Evolutionary conservation across 1,284 basidiomycete genomes (phyloP).

Genomic region (Ceraceosorus bombacis): DNA sequence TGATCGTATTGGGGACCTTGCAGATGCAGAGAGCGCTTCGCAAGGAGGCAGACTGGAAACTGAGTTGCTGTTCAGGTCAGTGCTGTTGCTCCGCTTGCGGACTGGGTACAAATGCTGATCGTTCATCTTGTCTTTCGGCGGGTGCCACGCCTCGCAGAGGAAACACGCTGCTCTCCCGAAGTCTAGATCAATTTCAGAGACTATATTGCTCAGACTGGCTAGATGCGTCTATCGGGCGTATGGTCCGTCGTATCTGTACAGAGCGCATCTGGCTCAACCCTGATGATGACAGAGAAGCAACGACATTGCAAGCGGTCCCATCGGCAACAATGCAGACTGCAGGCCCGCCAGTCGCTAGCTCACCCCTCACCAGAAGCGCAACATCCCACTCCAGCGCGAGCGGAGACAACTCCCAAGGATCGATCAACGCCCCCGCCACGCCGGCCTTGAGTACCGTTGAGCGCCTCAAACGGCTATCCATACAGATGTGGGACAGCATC

Average conservation of each 20-base stretch:
- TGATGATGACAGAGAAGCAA: slow-evolving; percentile 4
- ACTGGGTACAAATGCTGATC: not conserved
- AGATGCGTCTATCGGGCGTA: slow-evolving; percentile 27
- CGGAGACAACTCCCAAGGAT: no score
- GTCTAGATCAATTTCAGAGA: slow-evolving; percentile 34
- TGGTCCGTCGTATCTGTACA: slow-evolving; percentile 30
- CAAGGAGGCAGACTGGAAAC: slow-evolving; percentile 25
- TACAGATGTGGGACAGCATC: slow-evolving; percentile 35
- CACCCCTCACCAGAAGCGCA: not conserved
- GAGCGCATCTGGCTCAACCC: slow-evolving; percentile 15
- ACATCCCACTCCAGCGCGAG: not conserved
- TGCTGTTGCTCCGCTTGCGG: not conserved
- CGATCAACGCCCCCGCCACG: no score
- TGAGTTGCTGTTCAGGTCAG: slow-evolving; percentile 31
- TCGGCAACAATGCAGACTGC: not conserved
- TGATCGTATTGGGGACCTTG: slow-evolving; percentile 22
- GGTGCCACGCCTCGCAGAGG: slow-evolving; percentile 7
- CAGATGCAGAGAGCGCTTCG: slow-evolving; percentile 23
- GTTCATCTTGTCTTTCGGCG: not conserved
- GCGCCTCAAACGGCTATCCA: slow-evolving; percentile 23
- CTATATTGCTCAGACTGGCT: slow-evolving; percentile 30
- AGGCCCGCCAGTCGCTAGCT: not conserved
- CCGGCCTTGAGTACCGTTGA: not conserved
- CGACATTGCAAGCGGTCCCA: slow-evolving; percentile 1
- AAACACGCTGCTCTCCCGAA: slow-evolving; percentile 35